Conservation (phyloP, 352 stramenopile species). For the Phytophthora rubi region DNA sequence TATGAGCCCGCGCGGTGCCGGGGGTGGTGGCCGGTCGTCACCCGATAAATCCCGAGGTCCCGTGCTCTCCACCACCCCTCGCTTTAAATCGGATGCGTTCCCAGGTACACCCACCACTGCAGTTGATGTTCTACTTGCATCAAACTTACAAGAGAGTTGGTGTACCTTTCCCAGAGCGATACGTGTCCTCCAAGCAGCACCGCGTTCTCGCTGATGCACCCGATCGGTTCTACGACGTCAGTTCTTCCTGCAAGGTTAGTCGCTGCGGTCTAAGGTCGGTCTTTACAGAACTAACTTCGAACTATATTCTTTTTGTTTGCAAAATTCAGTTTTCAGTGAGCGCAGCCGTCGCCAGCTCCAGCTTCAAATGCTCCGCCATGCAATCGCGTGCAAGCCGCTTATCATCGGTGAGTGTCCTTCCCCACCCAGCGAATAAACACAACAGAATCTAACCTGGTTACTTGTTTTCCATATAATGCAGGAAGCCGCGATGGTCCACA, state of each 20-base stretch:
- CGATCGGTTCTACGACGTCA: constrained; percentile 82
- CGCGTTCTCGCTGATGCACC: constrained; percentile 55
- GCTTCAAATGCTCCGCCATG: constrained; percentile 71
- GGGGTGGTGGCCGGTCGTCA: constrained; percentile 23
- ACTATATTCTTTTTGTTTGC: background rate
- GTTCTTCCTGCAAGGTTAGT: constrained; percentile 60
- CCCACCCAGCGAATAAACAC: background rate
- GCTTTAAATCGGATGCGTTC: constrained; percentile 76
- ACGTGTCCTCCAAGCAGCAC: constrained; percentile 73
- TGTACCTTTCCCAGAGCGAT: constrained; percentile 51
- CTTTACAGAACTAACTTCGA: background rate
- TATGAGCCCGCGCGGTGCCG: constrained; percentile 22
- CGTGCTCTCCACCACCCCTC: constrained; percentile 63
- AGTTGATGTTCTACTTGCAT: background rate
- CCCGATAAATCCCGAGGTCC: constrained; percentile 52
- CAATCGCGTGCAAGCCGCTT: constrained; percentile 58
- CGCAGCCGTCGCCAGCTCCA: constrained; percentile 67
- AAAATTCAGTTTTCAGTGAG: constrained; percentile 60
- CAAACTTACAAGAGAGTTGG: background rate
- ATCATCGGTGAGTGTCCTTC: constrained; percentile 49
- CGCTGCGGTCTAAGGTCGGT: background rate
- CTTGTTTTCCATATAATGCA: constrained; percentile 7
- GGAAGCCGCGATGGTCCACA: constrained; percentile 78
- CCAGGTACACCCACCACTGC: constrained; percentile 41
- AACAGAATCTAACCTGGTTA: constrained; percentile 3